phyloP scores from a whole-genome alignment of 2,329 filamentous ascomycete species.

The Colletotrichum coccodes region DNA sequence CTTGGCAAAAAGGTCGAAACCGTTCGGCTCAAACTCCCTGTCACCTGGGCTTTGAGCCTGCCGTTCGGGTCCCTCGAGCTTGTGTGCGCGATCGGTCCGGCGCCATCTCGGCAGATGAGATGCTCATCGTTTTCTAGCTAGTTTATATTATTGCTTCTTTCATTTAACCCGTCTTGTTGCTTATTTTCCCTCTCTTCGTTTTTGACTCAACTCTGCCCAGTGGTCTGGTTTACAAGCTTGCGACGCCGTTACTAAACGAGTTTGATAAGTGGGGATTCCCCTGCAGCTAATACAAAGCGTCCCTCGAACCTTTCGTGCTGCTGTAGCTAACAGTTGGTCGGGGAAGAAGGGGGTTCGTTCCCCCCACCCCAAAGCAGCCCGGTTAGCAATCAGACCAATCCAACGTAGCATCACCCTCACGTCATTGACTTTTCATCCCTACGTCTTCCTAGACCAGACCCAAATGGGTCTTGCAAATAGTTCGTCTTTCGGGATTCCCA shows the following conservation, averaged over 20 bases:
- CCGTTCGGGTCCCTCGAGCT: not conserved
- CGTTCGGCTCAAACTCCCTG: not conserved
- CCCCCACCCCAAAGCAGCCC: not conserved
- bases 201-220: not conserved
- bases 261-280: not conserved
- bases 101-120: not conserved
- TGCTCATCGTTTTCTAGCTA: not conserved
- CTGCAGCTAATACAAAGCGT: not conserved
- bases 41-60: not conserved
- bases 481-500: not conserved
- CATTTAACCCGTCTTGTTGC: not conserved
- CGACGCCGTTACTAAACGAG: not conserved
- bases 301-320: not conserved
- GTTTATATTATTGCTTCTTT: not conserved
- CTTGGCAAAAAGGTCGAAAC: not conserved
- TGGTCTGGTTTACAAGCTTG: not conserved
- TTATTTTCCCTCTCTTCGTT: not conserved
- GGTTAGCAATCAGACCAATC: not conserved
- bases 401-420: slow-evolving; percentile 5
- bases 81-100: not conserved
- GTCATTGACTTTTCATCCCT: slow-evolving; percentile 19
- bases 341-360: not conserved
- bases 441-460: not conserved
- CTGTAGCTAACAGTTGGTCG: not conserved
- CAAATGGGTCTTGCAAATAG: not conserved